Conservation (phyloP, 192 early-diverging fungal genomes). For the Entrophospora sp. region DNA sequence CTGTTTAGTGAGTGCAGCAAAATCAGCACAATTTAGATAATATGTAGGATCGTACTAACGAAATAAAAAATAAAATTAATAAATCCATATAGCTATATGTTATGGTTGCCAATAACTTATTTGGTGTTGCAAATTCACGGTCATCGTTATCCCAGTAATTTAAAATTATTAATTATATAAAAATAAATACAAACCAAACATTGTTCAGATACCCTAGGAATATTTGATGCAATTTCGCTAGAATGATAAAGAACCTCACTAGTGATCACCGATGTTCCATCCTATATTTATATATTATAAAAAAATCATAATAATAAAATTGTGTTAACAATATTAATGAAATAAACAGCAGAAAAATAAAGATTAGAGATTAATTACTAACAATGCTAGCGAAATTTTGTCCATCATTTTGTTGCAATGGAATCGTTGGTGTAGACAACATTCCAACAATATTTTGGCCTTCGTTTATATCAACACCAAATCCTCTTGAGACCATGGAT, state of each 20-base stretch:
- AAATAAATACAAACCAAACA: background rate
- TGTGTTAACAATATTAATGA: background rate
- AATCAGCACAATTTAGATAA: slow-evolving; percentile 10
- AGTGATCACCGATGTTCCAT: background rate
- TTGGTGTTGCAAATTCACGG: too few relatives aligned
- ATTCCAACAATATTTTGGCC: background rate
- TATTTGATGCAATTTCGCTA: background rate
- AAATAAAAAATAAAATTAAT: too few relatives aligned
- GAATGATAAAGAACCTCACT: background rate
- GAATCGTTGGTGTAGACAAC: background rate
- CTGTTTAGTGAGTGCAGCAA: slow-evolving; percentile 10
- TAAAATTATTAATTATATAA: background rate
- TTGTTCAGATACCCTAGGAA: background rate
- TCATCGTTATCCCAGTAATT: too few relatives aligned
- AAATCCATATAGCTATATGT: too few relatives aligned
- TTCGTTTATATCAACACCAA: background rate
- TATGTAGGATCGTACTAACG: slow-evolving; percentile 12
- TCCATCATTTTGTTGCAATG: background rate
- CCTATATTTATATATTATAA: background rate
- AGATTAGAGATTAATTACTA: too few relatives aligned
- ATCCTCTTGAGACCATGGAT: background rate
- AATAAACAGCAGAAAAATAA: background rate
- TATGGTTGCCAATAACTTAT: too few relatives aligned
- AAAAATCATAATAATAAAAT: background rate
- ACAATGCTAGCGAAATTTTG: too few relatives aligned